These are phyloP conservation scores for Micractinium conductrix DNA, from an alignment of 139 green algal species.

Conservation along the genomic window DNA sequence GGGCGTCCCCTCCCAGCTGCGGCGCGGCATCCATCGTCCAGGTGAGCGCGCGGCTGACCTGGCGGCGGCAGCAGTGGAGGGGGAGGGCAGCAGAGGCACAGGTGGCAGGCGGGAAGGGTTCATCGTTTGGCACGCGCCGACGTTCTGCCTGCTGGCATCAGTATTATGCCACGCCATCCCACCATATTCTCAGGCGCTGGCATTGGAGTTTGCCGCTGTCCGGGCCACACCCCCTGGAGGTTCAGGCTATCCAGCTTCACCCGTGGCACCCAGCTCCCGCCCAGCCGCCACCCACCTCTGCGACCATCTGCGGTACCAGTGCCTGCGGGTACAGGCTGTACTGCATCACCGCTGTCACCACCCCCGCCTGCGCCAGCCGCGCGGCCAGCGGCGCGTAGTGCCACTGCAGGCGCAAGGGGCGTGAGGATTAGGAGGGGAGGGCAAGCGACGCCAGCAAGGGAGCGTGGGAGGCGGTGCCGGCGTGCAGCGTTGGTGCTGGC, in stretches of 20 bases:
- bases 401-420: conserved; percentile 46
- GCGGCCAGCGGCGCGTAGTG: conserved; percentile 76
- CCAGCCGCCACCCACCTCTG: conserved; percentile 19
- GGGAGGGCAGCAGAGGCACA: not conserved
- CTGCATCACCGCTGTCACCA: conserved; percentile 56
- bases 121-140: too few species aligned
- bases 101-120: too few species aligned
- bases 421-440: not conserved
- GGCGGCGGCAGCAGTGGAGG: not conserved
- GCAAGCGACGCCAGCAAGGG: too few species aligned
- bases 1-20: conserved; percentile 61
- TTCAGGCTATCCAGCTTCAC: too few species aligned
- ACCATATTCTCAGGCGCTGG: too few species aligned
- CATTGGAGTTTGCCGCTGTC: too few species aligned
- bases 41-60: conserved; percentile 69
- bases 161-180: too few species aligned
- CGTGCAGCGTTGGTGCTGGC: too few species aligned
- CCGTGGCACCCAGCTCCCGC: too few species aligned
- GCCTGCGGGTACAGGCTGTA: conserved; percentile 78
- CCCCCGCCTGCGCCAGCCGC: conserved; percentile 67
- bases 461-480: too few species aligned
- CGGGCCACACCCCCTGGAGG: too few species aligned
- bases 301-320: conserved; percentile 60
- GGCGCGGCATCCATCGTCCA: conserved; percentile 64
- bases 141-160: too few species aligned